phyloP scores from a whole-genome alignment of 2,329 filamentous ascomycete genomes.

The Parasarocladium wereldwijsianum region DNA sequence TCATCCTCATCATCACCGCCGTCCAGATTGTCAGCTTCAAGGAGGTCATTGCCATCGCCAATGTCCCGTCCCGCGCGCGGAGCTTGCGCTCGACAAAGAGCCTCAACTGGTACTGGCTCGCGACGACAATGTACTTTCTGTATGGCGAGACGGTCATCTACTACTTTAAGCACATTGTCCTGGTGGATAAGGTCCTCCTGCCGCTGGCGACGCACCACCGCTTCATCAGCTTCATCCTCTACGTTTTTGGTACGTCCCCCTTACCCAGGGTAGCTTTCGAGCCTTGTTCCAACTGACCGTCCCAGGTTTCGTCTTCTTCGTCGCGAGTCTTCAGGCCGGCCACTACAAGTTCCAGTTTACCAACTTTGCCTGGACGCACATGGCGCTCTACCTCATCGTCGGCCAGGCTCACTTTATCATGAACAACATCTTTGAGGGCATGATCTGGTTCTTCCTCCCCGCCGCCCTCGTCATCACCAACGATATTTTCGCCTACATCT shows the following conservation, averaged over 20 bases:
- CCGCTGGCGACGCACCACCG: conserved; percentile 93
- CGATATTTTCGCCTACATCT: conserved; percentile 96
- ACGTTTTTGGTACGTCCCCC: conserved; percentile 67
- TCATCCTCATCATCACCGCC: conserved; percentile 82
- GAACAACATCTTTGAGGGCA: conserved; percentile 99
- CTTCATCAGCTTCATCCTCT: conserved; percentile 97
- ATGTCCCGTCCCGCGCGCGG: conserved; percentile 80
- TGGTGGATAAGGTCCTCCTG: conserved; percentile 84
- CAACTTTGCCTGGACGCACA: conserved; percentile 98
- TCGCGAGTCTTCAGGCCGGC: conserved; percentile 82
- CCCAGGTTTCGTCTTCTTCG: conserved; percentile 93
- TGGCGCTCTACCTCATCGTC: conserved; percentile 95
- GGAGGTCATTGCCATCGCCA: conserved; percentile 95
- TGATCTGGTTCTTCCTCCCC: conserved; percentile 99
- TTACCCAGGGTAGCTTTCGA: background rate
- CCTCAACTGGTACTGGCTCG: conserved; percentile 97
- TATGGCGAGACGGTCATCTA: conserved; percentile 99
- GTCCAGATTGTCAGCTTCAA: conserved; percentile 97
- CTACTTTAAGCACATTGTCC: conserved; percentile 97
- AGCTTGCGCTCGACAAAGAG: conserved; percentile 90
- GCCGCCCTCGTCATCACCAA: conserved; percentile 94
- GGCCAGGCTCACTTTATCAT: conserved; percentile 98
- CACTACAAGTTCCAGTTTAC: conserved; percentile 99
- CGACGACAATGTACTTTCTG: conserved; percentile 98
- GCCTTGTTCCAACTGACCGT: conserved; percentile 7